Base-by-base conservation (phyloP, 2,329 filamentous ascomycete genomes). In the Microsporum canis region DNA sequence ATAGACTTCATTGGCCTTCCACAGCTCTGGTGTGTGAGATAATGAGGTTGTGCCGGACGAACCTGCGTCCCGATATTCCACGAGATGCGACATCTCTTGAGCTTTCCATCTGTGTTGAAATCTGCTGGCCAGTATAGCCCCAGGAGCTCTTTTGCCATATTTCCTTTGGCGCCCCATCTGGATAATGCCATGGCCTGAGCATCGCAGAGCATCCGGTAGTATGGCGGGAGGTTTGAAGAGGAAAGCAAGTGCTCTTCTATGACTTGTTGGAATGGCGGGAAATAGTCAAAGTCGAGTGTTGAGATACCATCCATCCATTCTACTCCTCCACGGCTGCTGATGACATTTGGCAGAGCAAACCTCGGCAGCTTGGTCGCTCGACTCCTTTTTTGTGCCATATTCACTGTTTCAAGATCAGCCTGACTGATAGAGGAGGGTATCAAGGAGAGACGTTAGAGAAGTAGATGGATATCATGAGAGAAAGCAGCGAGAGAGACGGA, bases 291-390 rank as follows among this genome's bases (percentile, higher is more conserved):
- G 49, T 63, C 62, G 27, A 63, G 47, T 8, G 62, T 61, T n/a
- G 56, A 14, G 23, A 63, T 49, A 7, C 62, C 62, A 43, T 63
- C 62, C 62, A 63, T 63, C 62, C 62, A 63, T 12, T 63, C 62
- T 4, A 55, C 45, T 3, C 62, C 59, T 36, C 61, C 49, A 27
- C 62, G 62, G n/a, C 60, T 47, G 31, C 29, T 59, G 10, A 33
- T 17, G 27, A 39, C 56, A 58, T 61, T 61, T 36, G 38, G 55
- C 27, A 63, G 8, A 6, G 53, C 33, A 36, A 59, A 63, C 34
- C 60, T 57, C 5, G 60, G 62, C 14, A 62, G 43, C 41, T 60
- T 61, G 7, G 58, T 17, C 17, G 58, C 62, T 12, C 62, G 60
- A 27, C 51, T 57, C 10, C 39, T 31, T 38, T 27, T 60, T 59